A percentile compares a stretch with the other conserved stretches of the same genome.
phyloP scores from a whole-genome alignment of 164 flowering plant species.

The Cinnamomum chago region DNA sequence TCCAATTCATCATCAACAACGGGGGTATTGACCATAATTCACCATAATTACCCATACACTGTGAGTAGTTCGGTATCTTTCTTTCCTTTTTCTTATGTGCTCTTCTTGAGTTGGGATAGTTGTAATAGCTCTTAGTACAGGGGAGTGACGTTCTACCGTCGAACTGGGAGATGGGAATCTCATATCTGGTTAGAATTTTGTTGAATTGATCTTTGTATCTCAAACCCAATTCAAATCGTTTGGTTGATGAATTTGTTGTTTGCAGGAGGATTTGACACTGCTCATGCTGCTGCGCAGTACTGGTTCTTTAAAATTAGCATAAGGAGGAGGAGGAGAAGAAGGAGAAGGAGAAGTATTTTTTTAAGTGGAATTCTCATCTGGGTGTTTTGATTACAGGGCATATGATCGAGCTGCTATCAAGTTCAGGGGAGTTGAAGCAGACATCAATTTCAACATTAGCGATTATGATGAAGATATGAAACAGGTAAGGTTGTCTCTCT shows the following conservation, averaged over 20 bases:
- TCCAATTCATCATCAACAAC: too few species aligned
- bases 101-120: too few species aligned
- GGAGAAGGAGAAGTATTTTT: not conserved
- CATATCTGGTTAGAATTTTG: conserved; percentile 60
- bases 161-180: conserved; percentile 96
- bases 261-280: conserved; percentile 83
- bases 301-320: not conserved
- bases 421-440: conserved; percentile 89
- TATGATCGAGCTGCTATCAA: conserved; percentile 95
- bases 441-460: conserved; percentile 63
- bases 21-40: too few species aligned
- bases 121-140: conserved; percentile 89
- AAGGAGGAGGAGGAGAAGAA: too few species aligned
- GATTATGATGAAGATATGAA: conserved; percentile 84
- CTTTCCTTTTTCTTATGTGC: too few species aligned
- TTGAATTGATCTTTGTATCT: not conserved
- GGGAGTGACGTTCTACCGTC: conserved; percentile 88
- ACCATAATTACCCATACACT: too few species aligned
- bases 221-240: not conserved
- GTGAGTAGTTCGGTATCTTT: too few species aligned
- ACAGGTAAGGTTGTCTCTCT: conserved; percentile 35
- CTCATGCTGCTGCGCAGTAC: conserved; percentile 85
- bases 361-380: not conserved
- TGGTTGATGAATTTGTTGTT: conserved; percentile 8
- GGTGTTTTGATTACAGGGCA: conserved; percentile 44